Base-by-base conservation (phyloP, 768 basidiomycete species). In the Suillus clintonianus region DNA sequence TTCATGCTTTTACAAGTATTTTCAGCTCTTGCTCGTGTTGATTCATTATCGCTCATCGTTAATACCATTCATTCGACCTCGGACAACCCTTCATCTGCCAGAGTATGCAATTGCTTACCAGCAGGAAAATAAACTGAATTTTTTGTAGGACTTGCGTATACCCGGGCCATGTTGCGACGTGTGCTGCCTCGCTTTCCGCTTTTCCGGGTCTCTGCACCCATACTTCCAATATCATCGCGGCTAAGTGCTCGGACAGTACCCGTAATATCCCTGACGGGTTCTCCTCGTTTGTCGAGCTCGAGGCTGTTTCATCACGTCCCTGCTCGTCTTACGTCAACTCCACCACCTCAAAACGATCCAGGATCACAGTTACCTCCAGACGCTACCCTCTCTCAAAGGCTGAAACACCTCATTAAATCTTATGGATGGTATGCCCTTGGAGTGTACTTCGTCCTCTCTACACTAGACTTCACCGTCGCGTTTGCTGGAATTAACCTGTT, bases 351-450 rank as follows among this genome's bases (percentile, higher is more conserved):
- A 42, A 62, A 43, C 41, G 62, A 59, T 63, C 37, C 66, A 50
- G 36, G 53, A 43, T 60, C 71, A 36, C 54, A 66, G 42, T 74
- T 82, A 1, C 85, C 85, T 9, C 79, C 85, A 30, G 74, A 85
- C 66, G 79, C 84, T 3, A 77, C 88, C 1, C 79, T 94, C 62
- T 86, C 90, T 1, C 85, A 90, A 73, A 85, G 88, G 22, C 80
- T 95, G 27, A 94, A 89, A 71, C 83, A 86, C 68, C 89, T 98
- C 63, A 89, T 95, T 64, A 95, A 91, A 73, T 86, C 91, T 5
- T 97, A 99, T 74, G 97, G 97, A 36, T 95, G 93, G 92, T 97
- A 96, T 73, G 95, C 97, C 22, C 83, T 99, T 34, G 95, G 92
- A 37, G 89, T 99, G 30, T 99, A 99, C 80, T 50, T 89, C 65